phyloP scores from a whole-genome alignment of 441 rosid genomes.

The Pelargonium cotyledonis region DNA sequence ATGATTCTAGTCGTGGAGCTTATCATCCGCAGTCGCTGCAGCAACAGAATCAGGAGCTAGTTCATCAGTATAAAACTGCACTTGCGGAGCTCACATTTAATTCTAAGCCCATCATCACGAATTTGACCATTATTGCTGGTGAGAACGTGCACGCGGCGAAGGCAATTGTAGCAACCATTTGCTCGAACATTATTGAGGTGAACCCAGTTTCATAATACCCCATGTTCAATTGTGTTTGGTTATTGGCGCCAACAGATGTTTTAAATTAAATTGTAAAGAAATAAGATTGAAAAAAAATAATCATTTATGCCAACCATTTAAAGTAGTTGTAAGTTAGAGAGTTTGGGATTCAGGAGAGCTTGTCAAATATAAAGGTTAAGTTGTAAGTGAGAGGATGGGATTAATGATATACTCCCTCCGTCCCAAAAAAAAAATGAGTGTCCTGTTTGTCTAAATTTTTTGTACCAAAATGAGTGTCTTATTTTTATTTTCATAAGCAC shows the following conservation, averaged over 20 bases:
- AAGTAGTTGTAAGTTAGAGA: background rate
- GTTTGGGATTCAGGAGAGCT: background rate
- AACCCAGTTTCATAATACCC: constrained; percentile 30
- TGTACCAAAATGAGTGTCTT: too few species aligned
- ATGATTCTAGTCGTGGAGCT: constrained; percentile 43
- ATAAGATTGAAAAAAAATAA: background rate
- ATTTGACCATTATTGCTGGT: constrained; percentile 90
- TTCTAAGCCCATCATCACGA: constrained; percentile 93
- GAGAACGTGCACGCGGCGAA: constrained; percentile 85
- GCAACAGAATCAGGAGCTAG: constrained; percentile 77
- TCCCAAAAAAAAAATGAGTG: too few species aligned
- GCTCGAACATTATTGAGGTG: constrained; percentile 94
- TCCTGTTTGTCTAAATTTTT: too few species aligned
- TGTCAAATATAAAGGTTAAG: background rate
- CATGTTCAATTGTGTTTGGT: constrained; percentile 19
- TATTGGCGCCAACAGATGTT: background rate
- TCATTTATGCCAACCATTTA: too few species aligned
- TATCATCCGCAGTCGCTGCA: constrained; percentile 60
- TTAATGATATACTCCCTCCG: too few species aligned
- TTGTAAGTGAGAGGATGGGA: background rate
- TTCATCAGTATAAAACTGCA: constrained; percentile 81
- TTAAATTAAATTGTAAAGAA: background rate
- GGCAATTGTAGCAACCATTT: constrained; percentile 63
- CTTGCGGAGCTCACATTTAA: constrained; percentile 85
- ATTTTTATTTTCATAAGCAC: too few species aligned